These are phyloP conservation scores for Yamadazyma tumulicola DNA, from an alignment of 805 yeast genomes.

Conservation along the genomic window DNA sequence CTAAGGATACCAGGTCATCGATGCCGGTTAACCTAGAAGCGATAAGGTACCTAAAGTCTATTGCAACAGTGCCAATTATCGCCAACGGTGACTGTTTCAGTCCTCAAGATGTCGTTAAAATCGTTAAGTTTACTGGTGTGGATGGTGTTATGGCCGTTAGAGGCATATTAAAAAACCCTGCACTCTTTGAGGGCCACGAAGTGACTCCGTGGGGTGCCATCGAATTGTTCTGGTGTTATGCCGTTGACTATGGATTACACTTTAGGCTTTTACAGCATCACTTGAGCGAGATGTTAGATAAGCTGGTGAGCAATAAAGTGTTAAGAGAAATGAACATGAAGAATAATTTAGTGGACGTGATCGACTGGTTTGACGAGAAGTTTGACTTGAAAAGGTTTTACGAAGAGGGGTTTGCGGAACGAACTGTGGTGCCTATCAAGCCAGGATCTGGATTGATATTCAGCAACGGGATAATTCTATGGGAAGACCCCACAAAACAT, in stretches of 20 bases:
- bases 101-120: conserved; percentile 58
- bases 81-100: conserved; percentile 95
- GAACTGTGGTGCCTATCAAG: conserved; percentile 32
- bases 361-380: conserved; percentile 77
- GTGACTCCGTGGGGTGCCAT: conserved; percentile 89
- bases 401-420: conserved; percentile 66
- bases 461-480: conserved; percentile 4
- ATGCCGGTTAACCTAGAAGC: conserved; percentile 82
- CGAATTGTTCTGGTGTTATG: conserved; percentile 77
- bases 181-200: conserved; percentile 69
- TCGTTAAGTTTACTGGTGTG: conserved; percentile 64
- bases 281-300: conserved; percentile 79
- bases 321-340: conserved; percentile 60
- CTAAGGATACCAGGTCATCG: conserved; percentile 79
- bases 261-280: conserved; percentile 85
- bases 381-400: conserved; percentile 65
- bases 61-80: conserved; percentile 72
- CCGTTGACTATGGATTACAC: conserved; percentile 79
- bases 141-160: conserved; percentile 97
- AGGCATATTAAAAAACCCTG: conserved; percentile 84
- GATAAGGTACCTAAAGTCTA: conserved; percentile 58
- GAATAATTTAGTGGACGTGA: conserved; percentile 54
- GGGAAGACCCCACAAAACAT: conserved; percentile 1
- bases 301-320: conserved; percentile 29
- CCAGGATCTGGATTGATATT: conserved; percentile 1